These are phyloP conservation scores for Colletotrichum euphorbiae DNA, from an alignment of 2,329 filamentous ascomycete genomes.

Conservation along the genomic window DNA sequence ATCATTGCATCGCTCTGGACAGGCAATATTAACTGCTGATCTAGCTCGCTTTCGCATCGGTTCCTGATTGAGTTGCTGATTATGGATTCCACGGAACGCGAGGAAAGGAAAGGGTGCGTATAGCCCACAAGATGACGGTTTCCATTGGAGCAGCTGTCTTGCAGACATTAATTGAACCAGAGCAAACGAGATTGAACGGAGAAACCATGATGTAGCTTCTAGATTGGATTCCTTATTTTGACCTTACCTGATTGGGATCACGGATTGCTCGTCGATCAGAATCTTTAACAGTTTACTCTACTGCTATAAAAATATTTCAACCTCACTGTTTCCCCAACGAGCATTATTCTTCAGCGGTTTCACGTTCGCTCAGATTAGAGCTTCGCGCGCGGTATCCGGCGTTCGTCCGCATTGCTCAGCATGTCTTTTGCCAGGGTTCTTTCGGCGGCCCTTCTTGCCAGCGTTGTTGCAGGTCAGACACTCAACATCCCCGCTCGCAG, in stretches of 20 bases:
- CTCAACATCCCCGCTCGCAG: constrained; percentile 40
- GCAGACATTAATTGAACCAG: neutral
- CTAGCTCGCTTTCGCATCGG: neutral
- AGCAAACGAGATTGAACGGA: neutral
- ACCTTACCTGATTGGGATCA: neutral
- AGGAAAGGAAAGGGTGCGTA: neutral
- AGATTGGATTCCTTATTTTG: neutral
- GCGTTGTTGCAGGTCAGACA: constrained; percentile 33
- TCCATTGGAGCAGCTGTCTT: neutral
- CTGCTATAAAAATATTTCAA: no score
- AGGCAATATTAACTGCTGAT: neutral
- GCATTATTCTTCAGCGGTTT: neutral
- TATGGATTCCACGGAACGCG: constrained; percentile 7
- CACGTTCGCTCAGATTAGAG: neutral
- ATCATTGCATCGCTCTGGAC: neutral
- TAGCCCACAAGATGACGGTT: neutral
- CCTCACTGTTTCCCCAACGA: no score
- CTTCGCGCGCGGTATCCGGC: neutral
- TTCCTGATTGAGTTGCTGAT: no score
- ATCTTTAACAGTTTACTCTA: no score
- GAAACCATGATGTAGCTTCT: neutral
- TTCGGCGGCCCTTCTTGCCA: neutral
- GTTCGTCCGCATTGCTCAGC: neutral
- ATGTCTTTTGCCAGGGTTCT: constrained; percentile 1
- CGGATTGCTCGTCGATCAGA: fast-evolving